Evolutionary conservation across 371 early-diverging fungal genomes (phyloP).

Genomic region (Smittium mucronatum): DNA sequence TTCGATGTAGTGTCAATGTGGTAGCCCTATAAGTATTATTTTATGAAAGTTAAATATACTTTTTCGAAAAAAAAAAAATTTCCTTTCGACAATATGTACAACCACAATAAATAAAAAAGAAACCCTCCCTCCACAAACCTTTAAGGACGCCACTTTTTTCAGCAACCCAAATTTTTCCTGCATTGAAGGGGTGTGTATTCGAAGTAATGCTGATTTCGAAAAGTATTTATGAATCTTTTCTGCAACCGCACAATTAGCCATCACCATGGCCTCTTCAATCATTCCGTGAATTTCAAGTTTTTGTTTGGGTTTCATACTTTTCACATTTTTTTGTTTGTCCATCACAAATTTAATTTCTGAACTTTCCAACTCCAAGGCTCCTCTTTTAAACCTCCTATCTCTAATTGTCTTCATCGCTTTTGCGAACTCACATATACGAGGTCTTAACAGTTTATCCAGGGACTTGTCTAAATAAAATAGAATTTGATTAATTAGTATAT

Average conservation of each 20-base stretch:
- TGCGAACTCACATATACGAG: conserved; percentile 39
- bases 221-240: conserved; percentile 61
- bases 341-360: conserved; percentile 62
- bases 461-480: conserved; percentile 24
- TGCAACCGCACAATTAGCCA: conserved; percentile 92
- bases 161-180: conserved; percentile 50
- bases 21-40: conserved; percentile 35
- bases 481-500: conserved; percentile 11
- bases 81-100: too few relatives aligned
- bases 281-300: conserved; percentile 81
- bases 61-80: too few relatives aligned
- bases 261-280: conserved; percentile 98
- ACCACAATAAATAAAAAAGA: too few relatives aligned
- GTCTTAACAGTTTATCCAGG: conserved; percentile 36
- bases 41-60: too few relatives aligned
- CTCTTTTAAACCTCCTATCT: conserved; percentile 41
- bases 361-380: conserved; percentile 59
- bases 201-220: conserved; percentile 76
- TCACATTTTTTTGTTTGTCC: conserved; percentile 41
- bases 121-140: too few relatives aligned
- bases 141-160: conserved; percentile 41
- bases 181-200: conserved; percentile 65
- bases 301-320: conserved; percentile 61
- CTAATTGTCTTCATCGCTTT: conserved; percentile 37
- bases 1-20: conserved; percentile 50